Conservation (phyloP, 2,329 filamentous ascomycete species). For the Orbilia blumenaviensis region DNA sequence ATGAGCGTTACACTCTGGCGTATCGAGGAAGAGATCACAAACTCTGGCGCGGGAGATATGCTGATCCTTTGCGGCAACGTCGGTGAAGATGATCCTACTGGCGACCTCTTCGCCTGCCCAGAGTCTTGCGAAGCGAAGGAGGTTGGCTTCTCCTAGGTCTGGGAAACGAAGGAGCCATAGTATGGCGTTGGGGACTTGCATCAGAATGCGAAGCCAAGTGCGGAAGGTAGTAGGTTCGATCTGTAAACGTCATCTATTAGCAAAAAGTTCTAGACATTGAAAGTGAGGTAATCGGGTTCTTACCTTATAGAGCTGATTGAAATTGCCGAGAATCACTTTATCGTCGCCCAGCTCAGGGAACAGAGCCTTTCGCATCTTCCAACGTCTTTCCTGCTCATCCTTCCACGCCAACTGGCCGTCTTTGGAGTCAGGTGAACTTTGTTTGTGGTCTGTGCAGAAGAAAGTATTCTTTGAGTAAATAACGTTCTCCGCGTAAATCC, state of each 20-base stretch:
- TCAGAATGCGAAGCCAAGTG: slow-evolving; percentile 90
- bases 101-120: slow-evolving; percentile 91
- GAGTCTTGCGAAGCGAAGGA: slow-evolving; percentile 77
- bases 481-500: slow-evolving; percentile 97
- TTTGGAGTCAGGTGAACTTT: slow-evolving; percentile 79
- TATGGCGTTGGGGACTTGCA: slow-evolving; percentile 83
- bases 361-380: slow-evolving; percentile 91
- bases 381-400: slow-evolving; percentile 80
- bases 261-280: not conserved
- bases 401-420: slow-evolving; percentile 79
- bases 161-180: slow-evolving; percentile 98
- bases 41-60: slow-evolving; percentile 92
- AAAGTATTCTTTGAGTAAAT: slow-evolving; percentile 95
- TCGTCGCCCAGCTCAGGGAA: slow-evolving; percentile 86
- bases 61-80: slow-evolving; percentile 92
- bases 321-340: slow-evolving; percentile 91
- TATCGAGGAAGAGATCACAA: slow-evolving; percentile 95
- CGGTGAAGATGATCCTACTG: slow-evolving; percentile 88
- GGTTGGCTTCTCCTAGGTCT: slow-evolving; percentile 86
- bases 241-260: slow-evolving; percentile 63
- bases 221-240: slow-evolving; percentile 97
- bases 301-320: slow-evolving; percentile 99
- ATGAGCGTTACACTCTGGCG: slow-evolving; percentile 96
- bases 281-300: slow-evolving; percentile 55
- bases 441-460: slow-evolving; percentile 96